A percentile compares a stretch with the other conserved stretches of the same genome.
phyloP scores from a whole-genome alignment of 176 grass and related monocot species.

The Pharus latifolius region DNA sequence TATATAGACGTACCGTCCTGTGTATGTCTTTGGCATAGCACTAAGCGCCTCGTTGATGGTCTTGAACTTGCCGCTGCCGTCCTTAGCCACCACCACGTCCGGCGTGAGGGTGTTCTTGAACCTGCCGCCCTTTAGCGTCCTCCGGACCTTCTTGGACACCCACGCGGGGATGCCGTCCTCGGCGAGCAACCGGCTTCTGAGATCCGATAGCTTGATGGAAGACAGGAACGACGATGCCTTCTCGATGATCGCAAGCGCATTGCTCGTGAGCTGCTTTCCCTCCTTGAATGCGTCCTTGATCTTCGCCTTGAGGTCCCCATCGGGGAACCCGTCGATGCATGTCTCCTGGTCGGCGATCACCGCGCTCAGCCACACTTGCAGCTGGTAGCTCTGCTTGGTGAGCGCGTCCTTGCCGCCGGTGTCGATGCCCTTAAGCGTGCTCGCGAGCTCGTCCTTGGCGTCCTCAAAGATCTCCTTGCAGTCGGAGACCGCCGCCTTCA shows the following conservation, averaged over 20 bases:
- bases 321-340: constrained; percentile 83
- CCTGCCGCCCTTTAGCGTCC: constrained; percentile 37
- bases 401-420: constrained; percentile 19
- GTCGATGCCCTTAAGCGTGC: constrained; percentile 36
- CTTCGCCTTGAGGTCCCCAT: constrained; percentile 59
- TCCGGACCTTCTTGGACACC: constrained; percentile 31
- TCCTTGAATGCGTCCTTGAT: constrained; percentile 45
- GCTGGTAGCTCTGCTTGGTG: constrained; percentile 30
- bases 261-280: constrained; percentile 59
- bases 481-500: constrained; percentile 50
- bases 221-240: constrained; percentile 42
- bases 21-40: constrained; percentile 45
- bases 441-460: constrained; percentile 43
- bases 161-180: constrained; percentile 41
- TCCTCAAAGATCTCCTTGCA: constrained; percentile 49
- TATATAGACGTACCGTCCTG: constrained; percentile 30
- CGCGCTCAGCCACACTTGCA: constrained; percentile 70
- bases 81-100: constrained; percentile 56
- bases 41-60: constrained; percentile 52
- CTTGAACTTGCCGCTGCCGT: constrained; percentile 56
- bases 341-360: constrained; percentile 69
- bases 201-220: constrained; percentile 5
- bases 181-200: constrained; percentile 24
- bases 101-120: constrained; percentile 39
- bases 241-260: constrained; percentile 66